Conservation (phyloP, 192 early-diverging fungal genomes). For the Backusella morwellensis region DNA sequence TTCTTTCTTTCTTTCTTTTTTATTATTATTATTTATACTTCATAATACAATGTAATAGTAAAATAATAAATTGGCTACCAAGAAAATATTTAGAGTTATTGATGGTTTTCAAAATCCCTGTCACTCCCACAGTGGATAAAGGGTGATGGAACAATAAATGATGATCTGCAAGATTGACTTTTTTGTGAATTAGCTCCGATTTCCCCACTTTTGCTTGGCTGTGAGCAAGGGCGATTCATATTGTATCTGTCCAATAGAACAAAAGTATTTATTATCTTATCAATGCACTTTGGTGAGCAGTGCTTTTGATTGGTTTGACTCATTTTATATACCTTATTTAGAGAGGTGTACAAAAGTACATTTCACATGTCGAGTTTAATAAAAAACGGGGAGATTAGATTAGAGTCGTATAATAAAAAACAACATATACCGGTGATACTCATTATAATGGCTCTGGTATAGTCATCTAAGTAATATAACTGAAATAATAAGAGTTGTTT, state of each 20-base stretch:
- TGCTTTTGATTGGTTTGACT: slow-evolving; percentile 10
- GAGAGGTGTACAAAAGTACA: background rate
- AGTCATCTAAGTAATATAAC: background rate
- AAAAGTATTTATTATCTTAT: background rate
- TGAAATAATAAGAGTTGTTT: background rate
- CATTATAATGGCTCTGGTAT: background rate
- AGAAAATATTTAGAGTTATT: background rate
- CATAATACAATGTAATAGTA: background rate
- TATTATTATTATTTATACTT: background rate
- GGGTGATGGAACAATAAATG: background rate
- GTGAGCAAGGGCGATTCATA: slow-evolving; percentile 14
- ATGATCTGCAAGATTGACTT: background rate
- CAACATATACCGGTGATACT: background rate
- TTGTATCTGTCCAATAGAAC: background rate
- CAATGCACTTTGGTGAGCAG: background rate
- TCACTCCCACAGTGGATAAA: background rate
- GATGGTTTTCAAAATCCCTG: background rate
- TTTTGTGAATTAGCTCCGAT: background rate
- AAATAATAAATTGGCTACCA: background rate
- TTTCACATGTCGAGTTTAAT: slow-evolving; percentile 9
- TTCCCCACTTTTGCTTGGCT: slow-evolving; percentile 11
- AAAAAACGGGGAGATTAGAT: background rate
- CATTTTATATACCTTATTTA: slow-evolving; percentile 12
- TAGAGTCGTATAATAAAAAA: background rate
- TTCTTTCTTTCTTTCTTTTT: too few relatives aligned